A percentile compares a stretch with the other conserved stretches of the same genome.
Conservation (phyloP, 2,329 filamentous ascomycete genomes). For the Furcasterigmium sp. region DNA sequence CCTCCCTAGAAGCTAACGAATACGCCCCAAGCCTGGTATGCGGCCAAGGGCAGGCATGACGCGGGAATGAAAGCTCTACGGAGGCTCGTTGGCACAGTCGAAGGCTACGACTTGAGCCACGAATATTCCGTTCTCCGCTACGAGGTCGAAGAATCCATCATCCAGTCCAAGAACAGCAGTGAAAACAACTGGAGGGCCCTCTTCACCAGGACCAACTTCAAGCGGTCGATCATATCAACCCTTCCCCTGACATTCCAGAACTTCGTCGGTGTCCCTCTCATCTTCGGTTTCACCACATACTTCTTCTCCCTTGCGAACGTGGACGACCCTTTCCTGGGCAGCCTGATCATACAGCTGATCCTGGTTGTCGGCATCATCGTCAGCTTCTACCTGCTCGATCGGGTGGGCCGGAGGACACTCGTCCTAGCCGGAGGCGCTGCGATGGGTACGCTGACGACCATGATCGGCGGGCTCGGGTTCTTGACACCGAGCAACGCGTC, state of each 20-base stretch:
- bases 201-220: conserved; percentile 9
- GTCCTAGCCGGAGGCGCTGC: background rate
- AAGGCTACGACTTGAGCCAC: conserved; percentile 6
- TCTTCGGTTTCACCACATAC: conserved; percentile 16
- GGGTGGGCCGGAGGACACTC: conserved; percentile 8
- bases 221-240: conserved; percentile 13
- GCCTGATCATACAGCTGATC: conserved; percentile 8
- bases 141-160: conserved; percentile 5
- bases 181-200: conserved; percentile 6
- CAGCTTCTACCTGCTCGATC: conserved; percentile 13
- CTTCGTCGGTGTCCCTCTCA: conserved; percentile 14
- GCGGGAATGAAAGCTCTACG: conserved; percentile 12
- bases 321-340: conserved; percentile 15
- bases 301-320: conserved; percentile 16
- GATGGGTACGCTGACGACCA: background rate
- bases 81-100: background rate
- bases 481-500: background rate
- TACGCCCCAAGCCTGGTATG: background rate
- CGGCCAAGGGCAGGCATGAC: background rate
- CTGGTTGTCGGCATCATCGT: conserved; percentile 10
- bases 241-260: conserved; percentile 11
- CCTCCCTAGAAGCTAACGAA: background rate
- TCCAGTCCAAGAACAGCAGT: background rate
- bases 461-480: background rate
- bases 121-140: conserved; percentile 14